Evolutionary conservation across 345 rosid genomes (phyloP), one percentile per base, ranked within the genome.

Genomic region (Moricandia moricandioides): DNA sequence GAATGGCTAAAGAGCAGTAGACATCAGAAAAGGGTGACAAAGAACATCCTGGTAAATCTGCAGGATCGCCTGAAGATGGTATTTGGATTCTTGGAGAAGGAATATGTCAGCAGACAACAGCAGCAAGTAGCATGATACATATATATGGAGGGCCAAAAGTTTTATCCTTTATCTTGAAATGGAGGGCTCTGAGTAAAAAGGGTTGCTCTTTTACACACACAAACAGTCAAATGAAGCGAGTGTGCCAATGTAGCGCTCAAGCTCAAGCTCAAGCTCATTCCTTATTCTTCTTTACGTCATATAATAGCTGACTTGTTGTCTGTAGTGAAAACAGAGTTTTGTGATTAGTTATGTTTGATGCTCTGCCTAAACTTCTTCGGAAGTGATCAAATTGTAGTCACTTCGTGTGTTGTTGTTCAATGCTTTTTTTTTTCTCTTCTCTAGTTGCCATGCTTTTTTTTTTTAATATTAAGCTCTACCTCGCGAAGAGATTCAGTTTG

Each of bases 1-100:
- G 95, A 89, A 33, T 95, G 99, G 99, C 86, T 88, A 65, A 95
- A 92, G 84, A 95, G 96, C 86, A 91, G 88, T 5, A 79, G 69
- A 76, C 89, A 95, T 65, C 89, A 82, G 80, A 90, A 90, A 86
- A 87, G 89, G 78, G 85, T 89, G 56, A 78, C 97, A 6, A 91
- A 90, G 82, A 91, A 91, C 82, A 77, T 95, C 72, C 57, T 84
- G 2, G 78, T 68, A 8, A 87, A 80, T 78, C 83, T 91, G 39
- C 91, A 88, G 77, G 91, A 88, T 67, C 86, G 97, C 9, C 75
- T 90, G 67, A 92, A 89, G 85, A 76, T 86, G 81, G 82, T 80
- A 59, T 84, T 88, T 12, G 86, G 86, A 52, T 82, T 82, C 4
- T 56, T 89, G 7, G 99, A 95, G 85, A 91, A 81, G 78, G 99